These are phyloP conservation scores for Candida nitratophila DNA, from an alignment of 805 yeast species.

Conservation along the genomic window DNA sequence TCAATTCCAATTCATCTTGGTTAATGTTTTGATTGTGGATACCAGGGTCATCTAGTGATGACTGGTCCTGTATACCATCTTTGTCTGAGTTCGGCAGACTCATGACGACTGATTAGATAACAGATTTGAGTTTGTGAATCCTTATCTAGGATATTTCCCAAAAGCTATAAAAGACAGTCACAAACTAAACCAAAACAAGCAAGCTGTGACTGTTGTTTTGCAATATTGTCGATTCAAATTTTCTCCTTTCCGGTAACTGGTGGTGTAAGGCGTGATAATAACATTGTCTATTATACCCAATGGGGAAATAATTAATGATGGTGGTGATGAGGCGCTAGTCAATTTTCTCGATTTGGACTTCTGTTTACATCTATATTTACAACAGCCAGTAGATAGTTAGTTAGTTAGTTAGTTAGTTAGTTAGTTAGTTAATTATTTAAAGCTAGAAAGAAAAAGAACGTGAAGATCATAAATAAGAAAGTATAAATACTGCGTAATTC, in stretches of 20 bases:
- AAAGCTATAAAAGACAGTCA: not conserved
- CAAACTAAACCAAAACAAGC: not conserved
- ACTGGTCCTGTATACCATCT: not conserved
- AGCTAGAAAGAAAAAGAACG: conserved; percentile 1
- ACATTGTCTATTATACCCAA: too few relatives aligned
- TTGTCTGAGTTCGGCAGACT: not conserved
- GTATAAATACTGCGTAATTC: too few relatives aligned
- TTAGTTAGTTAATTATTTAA: not conserved
- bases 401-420: conserved; percentile 1
- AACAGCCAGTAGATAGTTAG: not conserved
- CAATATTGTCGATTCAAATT: not conserved
- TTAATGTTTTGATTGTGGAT: too few relatives aligned
- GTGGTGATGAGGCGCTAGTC: too few relatives aligned
- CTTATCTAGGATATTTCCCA: not conserved
- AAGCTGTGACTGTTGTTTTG: not conserved
- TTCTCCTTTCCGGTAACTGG: not conserved
- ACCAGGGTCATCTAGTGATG: not conserved
- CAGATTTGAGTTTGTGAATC: not conserved
- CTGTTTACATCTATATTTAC: too few relatives aligned
- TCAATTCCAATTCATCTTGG: not conserved
- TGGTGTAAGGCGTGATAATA: not conserved
- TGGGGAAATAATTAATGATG: too few relatives aligned
- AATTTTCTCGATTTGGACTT: too few relatives aligned
- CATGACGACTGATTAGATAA: not conserved
- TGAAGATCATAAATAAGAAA: not conserved